phyloP scores from a whole-genome alignment of 768 basidiomycete species.

The Rhizopogon rudus region DNA sequence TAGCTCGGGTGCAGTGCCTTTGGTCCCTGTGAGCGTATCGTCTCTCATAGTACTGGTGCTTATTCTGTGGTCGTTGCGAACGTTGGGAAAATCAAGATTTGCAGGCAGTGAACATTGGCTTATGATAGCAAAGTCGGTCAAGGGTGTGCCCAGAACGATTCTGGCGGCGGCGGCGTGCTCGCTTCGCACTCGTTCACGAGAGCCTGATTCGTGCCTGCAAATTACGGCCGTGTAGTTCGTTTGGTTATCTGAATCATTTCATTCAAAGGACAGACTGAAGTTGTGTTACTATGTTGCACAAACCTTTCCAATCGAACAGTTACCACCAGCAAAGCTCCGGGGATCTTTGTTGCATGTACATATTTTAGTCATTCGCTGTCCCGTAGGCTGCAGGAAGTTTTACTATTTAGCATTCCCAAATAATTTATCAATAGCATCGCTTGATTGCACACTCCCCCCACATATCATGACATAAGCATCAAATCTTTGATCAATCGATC shows the following conservation, averaged over 20 bases:
- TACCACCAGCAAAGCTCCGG: no score
- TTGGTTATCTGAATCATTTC: neutral
- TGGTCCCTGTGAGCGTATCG: slow-evolving; percentile 19
- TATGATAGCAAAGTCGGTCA: neutral
- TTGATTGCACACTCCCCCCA: no score
- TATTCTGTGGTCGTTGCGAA: slow-evolving; percentile 13
- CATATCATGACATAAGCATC: no score
- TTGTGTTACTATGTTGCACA: neutral
- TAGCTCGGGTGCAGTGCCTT: slow-evolving; percentile 1
- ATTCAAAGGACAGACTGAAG: neutral
- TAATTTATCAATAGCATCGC: no score
- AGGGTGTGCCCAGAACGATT: neutral
- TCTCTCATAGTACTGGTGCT: slow-evolving; percentile 26
- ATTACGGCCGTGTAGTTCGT: neutral
- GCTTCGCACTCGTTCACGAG: neutral
- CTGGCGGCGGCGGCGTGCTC: neutral
- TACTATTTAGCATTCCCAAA: no score
- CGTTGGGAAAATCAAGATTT: neutral
- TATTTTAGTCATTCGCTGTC: no score
- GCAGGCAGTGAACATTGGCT: neutral
- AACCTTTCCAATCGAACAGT: no score
- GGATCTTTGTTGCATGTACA: no score
- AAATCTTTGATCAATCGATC: no score
- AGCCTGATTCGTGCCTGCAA: neutral
- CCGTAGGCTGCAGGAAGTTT: no score